Evolutionary conservation across 352 stramenopile species (phyloP), one percentile per base, ranked within the genome.

Genomic region (Globisporangium ultimum): DNA sequence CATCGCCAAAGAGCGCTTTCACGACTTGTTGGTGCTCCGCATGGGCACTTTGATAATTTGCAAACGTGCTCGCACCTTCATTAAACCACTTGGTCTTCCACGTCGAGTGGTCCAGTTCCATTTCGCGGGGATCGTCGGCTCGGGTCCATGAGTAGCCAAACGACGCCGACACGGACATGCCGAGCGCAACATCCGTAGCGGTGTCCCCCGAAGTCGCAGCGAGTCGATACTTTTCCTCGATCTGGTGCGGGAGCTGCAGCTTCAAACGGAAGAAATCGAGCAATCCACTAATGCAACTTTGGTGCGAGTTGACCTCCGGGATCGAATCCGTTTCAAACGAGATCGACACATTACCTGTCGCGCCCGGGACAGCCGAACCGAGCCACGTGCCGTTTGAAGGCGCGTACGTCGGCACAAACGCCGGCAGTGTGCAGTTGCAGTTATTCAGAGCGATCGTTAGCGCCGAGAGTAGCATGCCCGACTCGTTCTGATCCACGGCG

Each of bases 231-330:
- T 63, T 73, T 45, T 88, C 80, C 70, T 92, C 82, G 10, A 87
- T 49, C 20, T 87, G 67, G 9, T 76, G 69, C 9, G 77, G 71
- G 13, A 93, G 59, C 53, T 89, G 80, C 41, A 94, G 61, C 51
- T 94, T 94, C n/a, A 77, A 56, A 54, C 88, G 85, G 61, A 94
- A 94, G 56, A 92, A 90, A 43, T 92, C 80, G 1, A 94, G 48
- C 34, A 94, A 52, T 0, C 85, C 83, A 22, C 78, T 91, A 54
- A 94, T 87, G 22, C 78, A 89, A 47, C 77, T 89, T 59, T 94
- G 85, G 45, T 87, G 86, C 20, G 74, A 69, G 45, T 81, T 88
- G 14, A 91, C 53, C 50, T 94, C 82, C 0, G 80, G 77, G 10
- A 88, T 78, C 7, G 70, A 80, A 48, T 91, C 80, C 0, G 85